A percentile compares a stretch with the other conserved stretches of the same genome.
Evolutionary conservation across 768 basidiomycete species (phyloP).

Genomic region (Chalciporus pseudorubinellus): DNA sequence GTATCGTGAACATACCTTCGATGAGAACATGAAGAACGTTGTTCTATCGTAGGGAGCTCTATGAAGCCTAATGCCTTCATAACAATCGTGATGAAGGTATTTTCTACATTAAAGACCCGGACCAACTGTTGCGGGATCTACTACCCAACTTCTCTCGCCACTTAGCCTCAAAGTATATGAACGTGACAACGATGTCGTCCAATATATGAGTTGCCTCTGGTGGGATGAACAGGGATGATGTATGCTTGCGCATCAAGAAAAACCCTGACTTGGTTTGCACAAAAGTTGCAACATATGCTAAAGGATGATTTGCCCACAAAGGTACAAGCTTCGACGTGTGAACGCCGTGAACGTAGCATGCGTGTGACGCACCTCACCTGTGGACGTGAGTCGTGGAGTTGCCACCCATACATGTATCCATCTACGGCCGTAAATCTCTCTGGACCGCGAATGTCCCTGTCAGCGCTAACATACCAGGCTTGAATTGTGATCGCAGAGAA

Average conservation of each 20-base stretch:
- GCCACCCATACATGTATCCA: slow-evolving; percentile 29
- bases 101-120: background rate
- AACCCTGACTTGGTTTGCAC: slow-evolving; percentile 16
- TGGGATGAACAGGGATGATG: slow-evolving; percentile 25
- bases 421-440: slow-evolving; percentile 26
- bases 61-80: no score
- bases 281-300: slow-evolving; percentile 30
- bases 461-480: background rate
- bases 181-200: slow-evolving; percentile 37
- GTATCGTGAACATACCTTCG: background rate
- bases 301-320: background rate
- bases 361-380: slow-evolving; percentile 15
- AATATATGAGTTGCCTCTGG: slow-evolving; percentile 30
- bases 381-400: slow-evolving; percentile 19
- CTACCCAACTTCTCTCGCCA: slow-evolving; percentile 26
- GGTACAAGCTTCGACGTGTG: slow-evolving; percentile 25
- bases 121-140: slow-evolving; percentile 11
- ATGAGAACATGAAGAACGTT: background rate
- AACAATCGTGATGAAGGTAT: no score
- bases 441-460: slow-evolving; percentile 10
- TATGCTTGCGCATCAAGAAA: slow-evolving; percentile 12
- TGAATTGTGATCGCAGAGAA: no score
- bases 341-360: background rate
- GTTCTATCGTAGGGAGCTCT: no score
- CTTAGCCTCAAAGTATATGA: slow-evolving; percentile 33